Conservation (phyloP, 1,284 basidiomycete species). For the Schizophyllum commune region DNA sequence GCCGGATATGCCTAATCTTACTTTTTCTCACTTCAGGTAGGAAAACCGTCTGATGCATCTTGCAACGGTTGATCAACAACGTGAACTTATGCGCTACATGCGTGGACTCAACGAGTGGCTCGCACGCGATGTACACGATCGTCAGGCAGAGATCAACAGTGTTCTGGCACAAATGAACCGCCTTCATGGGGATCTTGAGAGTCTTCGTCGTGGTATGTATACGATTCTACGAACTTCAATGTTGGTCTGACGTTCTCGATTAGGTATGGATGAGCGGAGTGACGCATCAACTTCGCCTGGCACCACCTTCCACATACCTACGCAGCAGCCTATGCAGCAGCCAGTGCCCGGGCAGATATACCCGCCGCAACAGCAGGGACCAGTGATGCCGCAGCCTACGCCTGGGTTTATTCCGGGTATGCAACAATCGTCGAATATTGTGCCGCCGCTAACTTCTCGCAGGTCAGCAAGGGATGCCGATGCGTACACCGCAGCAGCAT, state of each 20-base stretch:
- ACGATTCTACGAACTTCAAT: background rate
- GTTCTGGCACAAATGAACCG: slow-evolving; percentile 58
- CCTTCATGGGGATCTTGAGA: slow-evolving; percentile 42
- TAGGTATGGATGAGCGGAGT: background rate
- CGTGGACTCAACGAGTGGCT: slow-evolving; percentile 65
- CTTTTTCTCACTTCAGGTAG: slow-evolving; percentile 27
- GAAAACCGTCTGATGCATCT: slow-evolving; percentile 66
- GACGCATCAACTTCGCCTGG: background rate
- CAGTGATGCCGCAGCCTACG: background rate
- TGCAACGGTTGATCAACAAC: slow-evolving; percentile 68
- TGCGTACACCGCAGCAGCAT: background rate
- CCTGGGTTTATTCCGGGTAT: background rate
- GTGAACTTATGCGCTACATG: slow-evolving; percentile 73
- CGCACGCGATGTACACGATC: slow-evolving; percentile 62
- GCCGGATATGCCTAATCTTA: background rate
- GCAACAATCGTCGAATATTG: background rate
- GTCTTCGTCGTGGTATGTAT: slow-evolving; percentile 18
- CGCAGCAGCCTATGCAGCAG: background rate
- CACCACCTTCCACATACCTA: background rate
- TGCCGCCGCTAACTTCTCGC: background rate
- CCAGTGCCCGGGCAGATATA: background rate
- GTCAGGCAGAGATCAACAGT: slow-evolving; percentile 61
- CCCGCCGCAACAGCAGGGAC: background rate
- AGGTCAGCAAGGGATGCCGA: background rate
- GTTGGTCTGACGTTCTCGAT: background rate